Percentiles rank a stretch among this genome's conserved stretches.
These are phyloP conservation scores for Fomitiporia mediterranea DNA, from an alignment of 1,284 basidiomycete species.

Conservation along the genomic window DNA sequence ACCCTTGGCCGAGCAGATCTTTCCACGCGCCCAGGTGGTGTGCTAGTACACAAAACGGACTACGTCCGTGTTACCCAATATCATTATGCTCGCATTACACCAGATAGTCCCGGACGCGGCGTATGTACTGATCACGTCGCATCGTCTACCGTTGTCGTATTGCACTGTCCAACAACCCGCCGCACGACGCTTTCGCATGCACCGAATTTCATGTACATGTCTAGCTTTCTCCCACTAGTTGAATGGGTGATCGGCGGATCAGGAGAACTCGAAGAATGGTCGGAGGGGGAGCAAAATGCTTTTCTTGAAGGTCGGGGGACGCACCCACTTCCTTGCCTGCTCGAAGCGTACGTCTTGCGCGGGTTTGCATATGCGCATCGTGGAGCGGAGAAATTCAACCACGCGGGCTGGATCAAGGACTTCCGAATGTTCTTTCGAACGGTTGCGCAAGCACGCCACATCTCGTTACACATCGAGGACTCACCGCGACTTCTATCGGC, in stretches of 20 bases:
- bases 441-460: conserved; percentile 16
- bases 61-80: conserved; percentile 19
- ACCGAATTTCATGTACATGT: conserved; percentile 20
- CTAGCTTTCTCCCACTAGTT: conserved; percentile 19
- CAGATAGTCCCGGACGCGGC: conserved; percentile 15
- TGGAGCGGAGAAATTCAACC: conserved; percentile 15
- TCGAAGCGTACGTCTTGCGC: conserved; percentile 18
- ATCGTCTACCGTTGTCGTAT: conserved; percentile 17
- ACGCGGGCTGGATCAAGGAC: conserved; percentile 19
- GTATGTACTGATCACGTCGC: conserved; percentile 18
- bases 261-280: conserved; percentile 6
- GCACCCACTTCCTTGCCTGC: conserved; percentile 5
- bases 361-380: conserved; percentile 15
- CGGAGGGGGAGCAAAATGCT: conserved; percentile 14
- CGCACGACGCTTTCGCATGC: conserved; percentile 18
- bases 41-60: conserved; percentile 11
- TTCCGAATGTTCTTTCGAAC: conserved; percentile 18
- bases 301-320: conserved; percentile 11
- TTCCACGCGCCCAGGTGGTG: background rate
- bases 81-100: conserved; percentile 16
- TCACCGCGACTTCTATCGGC: conserved; percentile 9
- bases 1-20: conserved; percentile 12
- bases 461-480: conserved; percentile 14
- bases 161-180: conserved; percentile 17
- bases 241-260: conserved; percentile 17